Evolutionary conservation across 371 early-diverging fungal genomes (phyloP).

Genomic region (Parasitella parasitica): DNA sequence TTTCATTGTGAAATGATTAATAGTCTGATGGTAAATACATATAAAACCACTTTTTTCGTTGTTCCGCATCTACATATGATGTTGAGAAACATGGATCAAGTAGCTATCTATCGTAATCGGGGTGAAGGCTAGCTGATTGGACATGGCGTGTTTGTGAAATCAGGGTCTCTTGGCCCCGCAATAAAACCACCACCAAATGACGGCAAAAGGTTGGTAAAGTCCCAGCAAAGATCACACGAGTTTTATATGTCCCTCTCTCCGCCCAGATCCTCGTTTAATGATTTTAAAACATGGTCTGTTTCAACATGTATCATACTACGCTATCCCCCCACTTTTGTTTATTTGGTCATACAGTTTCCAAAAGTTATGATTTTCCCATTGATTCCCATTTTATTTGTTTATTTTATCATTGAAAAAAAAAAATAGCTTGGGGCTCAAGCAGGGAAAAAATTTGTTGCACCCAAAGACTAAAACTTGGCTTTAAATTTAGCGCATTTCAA

Average conservation of each 20-base stretch:
- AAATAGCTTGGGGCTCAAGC: neutral
- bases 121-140: neutral
- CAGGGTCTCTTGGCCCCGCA: neutral
- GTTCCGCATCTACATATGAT: too few species aligned
- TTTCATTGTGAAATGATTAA: neutral
- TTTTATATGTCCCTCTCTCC: neutral
- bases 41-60: neutral
- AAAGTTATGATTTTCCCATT: neutral
- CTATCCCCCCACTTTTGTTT: neutral
- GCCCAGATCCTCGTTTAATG: neutral
- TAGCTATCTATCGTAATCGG: neutral
- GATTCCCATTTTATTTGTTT: neutral
- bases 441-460: neutral
- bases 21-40: too few species aligned
- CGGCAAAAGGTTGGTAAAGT: neutral
- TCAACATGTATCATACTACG: neutral
- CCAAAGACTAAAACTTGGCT: neutral
- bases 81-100: too few species aligned
- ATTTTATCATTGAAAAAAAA: neutral
- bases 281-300: neutral
- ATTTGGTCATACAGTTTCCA: neutral
- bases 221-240: neutral
- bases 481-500: neutral
- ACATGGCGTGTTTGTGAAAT: neutral
- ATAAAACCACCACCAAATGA: neutral